Conservation (phyloP, 2,329 filamentous ascomycete genomes). For the Onygena corvina region DNA sequence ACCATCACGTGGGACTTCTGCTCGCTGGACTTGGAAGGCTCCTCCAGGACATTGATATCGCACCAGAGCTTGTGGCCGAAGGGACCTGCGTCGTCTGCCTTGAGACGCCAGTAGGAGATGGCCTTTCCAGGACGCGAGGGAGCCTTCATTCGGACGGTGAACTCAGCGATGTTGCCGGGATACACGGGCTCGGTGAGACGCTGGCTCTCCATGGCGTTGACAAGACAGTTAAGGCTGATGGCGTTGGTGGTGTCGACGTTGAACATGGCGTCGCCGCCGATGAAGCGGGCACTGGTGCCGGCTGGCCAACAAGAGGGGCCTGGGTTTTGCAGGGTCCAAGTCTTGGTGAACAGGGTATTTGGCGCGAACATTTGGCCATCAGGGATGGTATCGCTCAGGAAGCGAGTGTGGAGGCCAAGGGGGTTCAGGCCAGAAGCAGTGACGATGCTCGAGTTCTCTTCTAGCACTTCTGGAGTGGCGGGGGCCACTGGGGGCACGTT, state of each 20-base stretch:
- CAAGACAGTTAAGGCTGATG: slow-evolving; percentile 63
- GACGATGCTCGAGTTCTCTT: slow-evolving; percentile 26
- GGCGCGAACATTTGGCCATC: slow-evolving; percentile 65
- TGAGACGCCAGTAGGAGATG: slow-evolving; percentile 95
- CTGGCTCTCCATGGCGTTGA: slow-evolving; percentile 71
- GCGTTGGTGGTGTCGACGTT: slow-evolving; percentile 70
- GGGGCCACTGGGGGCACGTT: background rate
- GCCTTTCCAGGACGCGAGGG: slow-evolving; percentile 63
- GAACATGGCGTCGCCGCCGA: slow-evolving; percentile 94
- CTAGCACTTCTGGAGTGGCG: background rate
- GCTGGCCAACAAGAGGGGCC: slow-evolving; percentile 71
- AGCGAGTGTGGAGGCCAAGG: slow-evolving; percentile 46
- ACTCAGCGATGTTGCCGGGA: slow-evolving; percentile 63
- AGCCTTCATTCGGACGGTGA: slow-evolving; percentile 75
- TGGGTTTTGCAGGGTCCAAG: slow-evolving; percentile 81
- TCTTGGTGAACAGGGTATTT: slow-evolving; percentile 69
- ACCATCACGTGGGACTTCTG: slow-evolving; percentile 53
- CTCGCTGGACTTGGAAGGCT: background rate
- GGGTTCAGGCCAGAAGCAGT: slow-evolving; percentile 9
- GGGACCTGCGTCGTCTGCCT: slow-evolving; percentile 62
- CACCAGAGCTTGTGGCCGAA: slow-evolving; percentile 96
- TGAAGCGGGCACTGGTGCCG: slow-evolving; percentile 80
- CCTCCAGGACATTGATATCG: slow-evolving; percentile 56
- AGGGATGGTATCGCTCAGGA: slow-evolving; percentile 62
- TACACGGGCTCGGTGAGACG: slow-evolving; percentile 56